A percentile compares a stretch with the other conserved stretches of the same genome.
Evolutionary conservation across 2,329 filamentous ascomycete species (phyloP).

Genomic region (Verticillium dahliae): DNA sequence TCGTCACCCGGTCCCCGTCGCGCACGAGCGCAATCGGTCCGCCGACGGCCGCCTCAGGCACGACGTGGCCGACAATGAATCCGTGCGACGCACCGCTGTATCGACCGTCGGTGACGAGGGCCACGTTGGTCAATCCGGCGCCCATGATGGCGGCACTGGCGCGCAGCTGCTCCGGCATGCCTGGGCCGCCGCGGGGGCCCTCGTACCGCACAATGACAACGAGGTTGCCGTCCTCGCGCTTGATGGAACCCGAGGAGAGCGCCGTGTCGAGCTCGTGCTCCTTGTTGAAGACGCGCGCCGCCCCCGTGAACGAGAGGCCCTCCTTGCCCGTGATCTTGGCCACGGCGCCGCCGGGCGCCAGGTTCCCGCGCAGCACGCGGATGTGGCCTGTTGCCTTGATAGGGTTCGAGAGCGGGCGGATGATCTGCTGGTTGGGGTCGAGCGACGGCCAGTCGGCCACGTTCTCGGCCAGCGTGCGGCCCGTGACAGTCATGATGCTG

Average conservation of each 20-base stretch:
- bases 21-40: constrained; percentile 79
- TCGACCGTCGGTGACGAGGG: constrained; percentile 84
- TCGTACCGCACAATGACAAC: constrained; percentile 91
- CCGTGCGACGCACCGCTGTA: constrained; percentile 86
- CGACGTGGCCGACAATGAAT: constrained; percentile 90
- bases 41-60: constrained; percentile 82
- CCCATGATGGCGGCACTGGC: constrained; percentile 90
- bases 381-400: constrained; percentile 85
- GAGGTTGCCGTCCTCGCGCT: constrained; percentile 59
- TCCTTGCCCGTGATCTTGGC: constrained; percentile 98
- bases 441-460: constrained; percentile 70
- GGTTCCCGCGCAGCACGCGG: constrained; percentile 79
- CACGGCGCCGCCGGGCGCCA: constrained; percentile 83
- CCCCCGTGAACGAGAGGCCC: constrained; percentile 73
- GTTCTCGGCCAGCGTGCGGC: constrained; percentile 77
- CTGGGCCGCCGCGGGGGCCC: constrained; percentile 85
- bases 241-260: constrained; percentile 60
- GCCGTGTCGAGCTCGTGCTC: constrained; percentile 73
- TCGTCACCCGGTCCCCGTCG: constrained; percentile 78
- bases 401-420: constrained; percentile 62
- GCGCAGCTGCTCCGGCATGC: constrained; percentile 93
- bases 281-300: constrained; percentile 79
- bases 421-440: constrained; percentile 73
- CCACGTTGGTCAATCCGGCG: constrained; percentile 78
- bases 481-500: constrained; percentile 72